These are phyloP conservation scores for Sugiyamaella neomexicana DNA, from an alignment of 1,139 yeast species.

Conservation along the genomic window DNA sequence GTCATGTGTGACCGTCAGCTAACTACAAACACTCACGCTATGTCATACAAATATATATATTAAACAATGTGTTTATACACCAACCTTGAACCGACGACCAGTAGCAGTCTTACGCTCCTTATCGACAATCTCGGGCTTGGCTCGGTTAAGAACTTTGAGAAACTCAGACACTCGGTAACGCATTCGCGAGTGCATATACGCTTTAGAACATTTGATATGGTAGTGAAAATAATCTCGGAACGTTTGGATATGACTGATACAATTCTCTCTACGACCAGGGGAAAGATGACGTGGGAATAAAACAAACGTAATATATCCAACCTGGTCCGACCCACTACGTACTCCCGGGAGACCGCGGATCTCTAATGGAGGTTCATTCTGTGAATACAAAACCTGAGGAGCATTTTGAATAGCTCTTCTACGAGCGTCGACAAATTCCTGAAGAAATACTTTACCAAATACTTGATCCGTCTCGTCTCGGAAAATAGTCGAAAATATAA, in stretches of 20 bases:
- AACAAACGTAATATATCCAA: constrained; percentile 50
- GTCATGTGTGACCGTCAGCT: too few species aligned
- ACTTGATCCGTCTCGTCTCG: constrained; percentile 96
- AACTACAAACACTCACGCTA: too few species aligned
- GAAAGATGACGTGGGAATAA: constrained; percentile 70
- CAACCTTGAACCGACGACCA: constrained; percentile 46
- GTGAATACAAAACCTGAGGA: constrained; percentile 93
- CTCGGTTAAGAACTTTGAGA: constrained; percentile 92
- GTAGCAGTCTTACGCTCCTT: constrained; percentile 82
- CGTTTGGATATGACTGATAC: constrained; percentile 84
- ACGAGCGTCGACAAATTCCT: constrained; percentile 97
- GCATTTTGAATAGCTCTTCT: constrained; percentile 95
- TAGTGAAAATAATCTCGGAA: constrained; percentile 97
- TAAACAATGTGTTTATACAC: constrained; percentile 8
- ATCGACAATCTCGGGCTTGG: constrained; percentile 88
- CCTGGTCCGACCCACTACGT: constrained; percentile 27
- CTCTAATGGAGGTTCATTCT: constrained; percentile 91
- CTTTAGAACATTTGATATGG: constrained; percentile 97
- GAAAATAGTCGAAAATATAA: constrained; percentile 89
- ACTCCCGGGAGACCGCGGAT: constrained; percentile 49
- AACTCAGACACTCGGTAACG: constrained; percentile 91
- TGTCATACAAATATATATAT: too few species aligned
- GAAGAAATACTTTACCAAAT: constrained; percentile 91
- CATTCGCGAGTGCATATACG: constrained; percentile 98
- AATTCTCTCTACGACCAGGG: constrained; percentile 73